phyloP scores from a whole-genome alignment of 192 early-diverging fungal species.

The Geranomyces michiganensis region DNA sequence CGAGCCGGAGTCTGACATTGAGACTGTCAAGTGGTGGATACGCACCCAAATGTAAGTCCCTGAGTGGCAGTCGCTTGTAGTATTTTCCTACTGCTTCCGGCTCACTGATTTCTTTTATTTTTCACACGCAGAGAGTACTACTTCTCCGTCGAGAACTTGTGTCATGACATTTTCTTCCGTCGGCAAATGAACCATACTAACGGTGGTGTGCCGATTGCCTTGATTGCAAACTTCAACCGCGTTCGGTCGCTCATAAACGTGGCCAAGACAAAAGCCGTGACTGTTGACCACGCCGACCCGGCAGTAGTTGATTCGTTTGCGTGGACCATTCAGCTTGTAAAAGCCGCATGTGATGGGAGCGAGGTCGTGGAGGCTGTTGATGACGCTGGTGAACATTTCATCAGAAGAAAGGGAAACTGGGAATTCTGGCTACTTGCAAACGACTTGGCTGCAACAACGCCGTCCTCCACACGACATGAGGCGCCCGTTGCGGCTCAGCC shows the following conservation, averaged over 20 bases:
- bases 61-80: too few species aligned
- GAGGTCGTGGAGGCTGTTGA: conserved; percentile 64
- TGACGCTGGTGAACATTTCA: conserved; percentile 47
- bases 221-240: conserved; percentile 89
- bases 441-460: background rate
- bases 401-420: conserved; percentile 73
- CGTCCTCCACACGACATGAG: background rate
- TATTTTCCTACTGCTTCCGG: too few species aligned
- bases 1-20: conserved; percentile 41
- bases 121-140: conserved; percentile 78
- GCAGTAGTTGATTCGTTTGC: conserved; percentile 2
- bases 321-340: conserved; percentile 38
- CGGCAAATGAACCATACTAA: conserved; percentile 81
- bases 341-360: conserved; percentile 36
- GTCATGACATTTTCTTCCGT: conserved; percentile 94
- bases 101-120: background rate
- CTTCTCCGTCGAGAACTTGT: conserved; percentile 95
- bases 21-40: conserved; percentile 49
- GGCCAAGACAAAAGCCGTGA: conserved; percentile 32
- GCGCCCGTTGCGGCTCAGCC: background rate
- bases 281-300: background rate
- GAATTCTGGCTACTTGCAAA: conserved; percentile 73
- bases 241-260: conserved; percentile 49
- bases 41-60: conserved; percentile 48
- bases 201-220: conserved; percentile 77